Conservation (phyloP, 495 filamentous ascomycete species). For the Trichodelitschia bisporula region DNA sequence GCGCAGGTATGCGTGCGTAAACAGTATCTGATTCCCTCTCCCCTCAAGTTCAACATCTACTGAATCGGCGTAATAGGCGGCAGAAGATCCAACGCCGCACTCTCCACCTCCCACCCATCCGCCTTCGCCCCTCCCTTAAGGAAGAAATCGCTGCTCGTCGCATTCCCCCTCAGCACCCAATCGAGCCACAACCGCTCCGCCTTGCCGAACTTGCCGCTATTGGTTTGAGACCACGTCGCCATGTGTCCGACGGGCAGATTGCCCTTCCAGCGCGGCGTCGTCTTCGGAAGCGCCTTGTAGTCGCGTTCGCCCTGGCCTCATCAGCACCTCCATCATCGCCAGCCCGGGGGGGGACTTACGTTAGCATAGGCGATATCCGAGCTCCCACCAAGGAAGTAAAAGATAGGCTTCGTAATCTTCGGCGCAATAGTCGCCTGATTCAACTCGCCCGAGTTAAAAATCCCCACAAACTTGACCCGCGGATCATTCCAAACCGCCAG, state of each 20-base stretch:
- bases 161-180: conserved; percentile 8
- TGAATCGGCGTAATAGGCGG: too few relatives aligned
- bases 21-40: too few relatives aligned
- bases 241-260: conserved; percentile 15
- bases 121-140: conserved; percentile 1
- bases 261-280: conserved; percentile 16
- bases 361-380: neutral
- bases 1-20: too few relatives aligned
- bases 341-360: neutral
- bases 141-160: conserved; percentile 2
- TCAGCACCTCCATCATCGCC: neutral
- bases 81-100: too few relatives aligned
- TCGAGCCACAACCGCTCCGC: conserved; percentile 7
- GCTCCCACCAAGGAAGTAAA: neutral
- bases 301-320: conserved; percentile 13
- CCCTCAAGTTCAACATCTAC: too few relatives aligned
- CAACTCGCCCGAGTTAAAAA: neutral
- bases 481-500: neutral
- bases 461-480: neutral
- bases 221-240: conserved; percentile 8
- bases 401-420: neutral
- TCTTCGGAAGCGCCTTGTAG: conserved; percentile 8
- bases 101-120: conserved; percentile 8
- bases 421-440: neutral
- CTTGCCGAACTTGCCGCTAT: conserved; percentile 13